Percentiles rank a stretch among this genome's conserved stretches.
Evolutionary conservation across 2,329 filamentous ascomycete species (phyloP).

Genomic region (Hymenoscyphus fraxineus): DNA sequence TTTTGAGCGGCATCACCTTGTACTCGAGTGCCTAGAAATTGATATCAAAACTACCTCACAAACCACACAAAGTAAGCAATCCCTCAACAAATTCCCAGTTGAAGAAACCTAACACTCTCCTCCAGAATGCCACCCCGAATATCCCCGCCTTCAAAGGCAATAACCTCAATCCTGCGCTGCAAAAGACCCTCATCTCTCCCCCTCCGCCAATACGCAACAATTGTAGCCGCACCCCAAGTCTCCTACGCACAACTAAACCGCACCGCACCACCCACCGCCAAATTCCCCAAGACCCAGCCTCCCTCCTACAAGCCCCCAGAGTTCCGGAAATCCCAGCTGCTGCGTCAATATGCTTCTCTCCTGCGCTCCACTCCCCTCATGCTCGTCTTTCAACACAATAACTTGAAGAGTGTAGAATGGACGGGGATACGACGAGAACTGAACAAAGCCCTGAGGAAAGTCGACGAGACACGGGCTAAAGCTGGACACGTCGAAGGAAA

Average conservation of each 20-base stretch:
- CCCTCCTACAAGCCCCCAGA: constrained; percentile 83
- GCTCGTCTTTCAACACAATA: constrained; percentile 72
- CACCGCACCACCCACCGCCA: constrained; percentile 35
- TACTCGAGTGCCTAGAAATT: neutral
- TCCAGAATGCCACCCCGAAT: constrained; percentile 50
- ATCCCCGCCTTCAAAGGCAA: constrained; percentile 31
- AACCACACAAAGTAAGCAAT: neutral
- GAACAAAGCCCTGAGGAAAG: constrained; percentile 53
- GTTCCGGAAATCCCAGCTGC: constrained; percentile 84
- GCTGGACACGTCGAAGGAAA: constrained; percentile 42
- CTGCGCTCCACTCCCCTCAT: constrained; percentile 68
- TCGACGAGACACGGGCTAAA: constrained; percentile 53
- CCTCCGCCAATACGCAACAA: constrained; percentile 45
- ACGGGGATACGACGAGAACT: constrained; percentile 63
- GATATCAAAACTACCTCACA: neutral
- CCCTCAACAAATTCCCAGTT: neutral
- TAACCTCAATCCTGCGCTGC: constrained; percentile 34
- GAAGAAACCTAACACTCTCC: neutral
- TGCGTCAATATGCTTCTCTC: constrained; percentile 68
- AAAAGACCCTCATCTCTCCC: constrained; percentile 36
- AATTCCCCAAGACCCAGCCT: constrained; percentile 66
- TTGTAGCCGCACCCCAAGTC: constrained; percentile 43
- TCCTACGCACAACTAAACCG: constrained; percentile 46
- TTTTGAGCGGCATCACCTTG: constrained; percentile 12
- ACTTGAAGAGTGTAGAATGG: constrained; percentile 66